phyloP scores from a whole-genome alignment of 208 protist species.

The Zelonia costaricensis region DNA sequence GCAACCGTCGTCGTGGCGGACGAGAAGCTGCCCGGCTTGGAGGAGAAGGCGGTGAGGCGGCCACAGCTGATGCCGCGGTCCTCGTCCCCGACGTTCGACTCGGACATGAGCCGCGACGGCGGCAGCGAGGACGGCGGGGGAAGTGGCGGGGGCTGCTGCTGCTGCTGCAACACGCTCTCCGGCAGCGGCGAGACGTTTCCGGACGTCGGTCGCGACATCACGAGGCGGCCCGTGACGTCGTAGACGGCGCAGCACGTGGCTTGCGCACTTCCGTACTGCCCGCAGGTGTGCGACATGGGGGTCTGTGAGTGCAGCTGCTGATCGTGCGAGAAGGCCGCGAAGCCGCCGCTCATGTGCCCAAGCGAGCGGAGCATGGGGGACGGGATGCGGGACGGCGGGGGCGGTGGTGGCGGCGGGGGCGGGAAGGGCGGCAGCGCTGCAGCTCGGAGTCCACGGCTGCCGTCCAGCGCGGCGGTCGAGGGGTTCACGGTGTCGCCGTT shows the following conservation, averaged over 20 bases:
- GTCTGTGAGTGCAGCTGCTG: too few species aligned
- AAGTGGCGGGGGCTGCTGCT: background rate
- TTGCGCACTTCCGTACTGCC: too few species aligned
- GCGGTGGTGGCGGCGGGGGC: constrained; percentile 9
- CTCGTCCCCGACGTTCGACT: background rate
- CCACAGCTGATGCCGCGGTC: background rate
- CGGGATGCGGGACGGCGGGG: constrained; percentile 13
- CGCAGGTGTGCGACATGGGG: too few species aligned
- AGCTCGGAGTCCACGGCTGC: too few species aligned
- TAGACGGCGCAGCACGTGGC: background rate
- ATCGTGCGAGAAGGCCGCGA: background rate
- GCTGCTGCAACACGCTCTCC: too few species aligned
- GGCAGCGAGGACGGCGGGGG: background rate
- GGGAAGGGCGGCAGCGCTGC: too few species aligned
- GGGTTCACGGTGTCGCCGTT: background rate
- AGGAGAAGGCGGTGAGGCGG: background rate
- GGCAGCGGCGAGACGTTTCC: background rate
- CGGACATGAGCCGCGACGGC: background rate
- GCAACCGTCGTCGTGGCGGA: background rate
- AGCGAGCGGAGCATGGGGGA: constrained; percentile 4
- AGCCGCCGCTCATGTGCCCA: background rate
- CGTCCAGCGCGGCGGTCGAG: too few species aligned
- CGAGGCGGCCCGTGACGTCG: background rate
- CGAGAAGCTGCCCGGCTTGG: background rate
- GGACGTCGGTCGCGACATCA: background rate